Evolutionary conservation across 768 basidiomycete species (phyloP), one percentile per base, ranked within the genome.

Genomic region (Obba rivulosa): DNA sequence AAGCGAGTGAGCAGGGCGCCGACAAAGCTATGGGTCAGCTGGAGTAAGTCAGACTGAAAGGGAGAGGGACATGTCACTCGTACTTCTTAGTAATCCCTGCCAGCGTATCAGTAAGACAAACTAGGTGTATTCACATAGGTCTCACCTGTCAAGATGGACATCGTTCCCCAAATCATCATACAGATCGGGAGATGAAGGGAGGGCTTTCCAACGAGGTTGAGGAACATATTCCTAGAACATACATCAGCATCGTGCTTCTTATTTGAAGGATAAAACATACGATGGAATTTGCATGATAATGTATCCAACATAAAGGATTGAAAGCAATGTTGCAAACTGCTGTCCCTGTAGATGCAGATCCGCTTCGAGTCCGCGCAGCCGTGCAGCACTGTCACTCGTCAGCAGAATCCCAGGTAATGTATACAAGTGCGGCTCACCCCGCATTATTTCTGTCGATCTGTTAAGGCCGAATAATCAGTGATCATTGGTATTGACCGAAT

Each of bases 251-350:
- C 1, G 24, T 17, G 21, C 22, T 34, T 13, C 8, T 2, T 18
- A 39, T 31, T 21, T 21, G 3, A 28, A 42, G 2, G 34, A 16
- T 11, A 22, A 41, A 14, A 66, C 81, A 59, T 56, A 83, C 81
- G 81, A 85, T 28, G 86, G 86, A 46, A 89, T 75, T 61, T 89
- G 87, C 85, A 87, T 87, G 34, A 86, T 64, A 49, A 84, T 84
- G 59, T 88, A 88, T 14, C 84, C 85, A 25, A 83, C 70, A 54
- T 84, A 85, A 41, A 85, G 71, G 44, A 84, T 77, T 36, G 82
- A 82, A 36, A 89, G 64, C 14, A 88, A 64, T 0, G 84, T 81
- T 10, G 80, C 75, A 59, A 87, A 89, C 55, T 88, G 72, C 45
- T 73, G 66, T 34, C 78, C 81, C 52, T 75, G 65, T 16, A 89